Conservation (phyloP, 257 asterid genomes). For the Solanum habrochaites region DNA sequence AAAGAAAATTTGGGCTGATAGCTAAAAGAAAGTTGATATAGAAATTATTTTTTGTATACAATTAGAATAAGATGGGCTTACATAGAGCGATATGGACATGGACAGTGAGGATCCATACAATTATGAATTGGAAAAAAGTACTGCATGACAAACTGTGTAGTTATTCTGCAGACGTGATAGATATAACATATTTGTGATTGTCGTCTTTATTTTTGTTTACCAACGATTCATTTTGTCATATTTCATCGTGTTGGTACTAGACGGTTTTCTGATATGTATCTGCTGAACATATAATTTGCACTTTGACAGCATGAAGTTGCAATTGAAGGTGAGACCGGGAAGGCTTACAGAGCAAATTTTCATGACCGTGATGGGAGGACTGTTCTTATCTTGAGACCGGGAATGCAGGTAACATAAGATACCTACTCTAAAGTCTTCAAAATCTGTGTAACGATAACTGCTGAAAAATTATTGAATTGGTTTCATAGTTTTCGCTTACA, state of each 20-base stretch:
- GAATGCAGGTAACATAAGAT: conserved; percentile 49
- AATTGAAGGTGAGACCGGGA: conserved; percentile 83
- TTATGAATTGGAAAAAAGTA: background rate
- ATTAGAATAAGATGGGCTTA: background rate
- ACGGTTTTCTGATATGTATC: background rate
- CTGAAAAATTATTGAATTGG: background rate
- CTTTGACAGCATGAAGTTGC: conserved; percentile 67
- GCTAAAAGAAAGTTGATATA: background rate
- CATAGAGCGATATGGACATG: background rate
- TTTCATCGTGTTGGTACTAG: background rate
- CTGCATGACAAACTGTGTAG: background rate
- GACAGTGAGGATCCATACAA: background rate
- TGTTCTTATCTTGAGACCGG: conserved; percentile 88
- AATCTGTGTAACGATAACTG: background rate
- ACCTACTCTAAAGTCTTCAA: background rate
- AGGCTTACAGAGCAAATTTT: conserved; percentile 68
- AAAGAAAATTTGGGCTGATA: background rate
- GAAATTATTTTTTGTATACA: background rate
- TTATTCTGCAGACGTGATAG: background rate
- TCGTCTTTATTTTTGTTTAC: background rate
- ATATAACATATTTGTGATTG: background rate
- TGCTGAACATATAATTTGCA: background rate
- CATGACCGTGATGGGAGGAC: conserved; percentile 78
- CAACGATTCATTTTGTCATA: background rate
- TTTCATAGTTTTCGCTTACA: background rate